These are phyloP conservation scores for Kondoa malvinella DNA, from an alignment of 768 basidiomycete genomes.

Conservation along the genomic window DNA sequence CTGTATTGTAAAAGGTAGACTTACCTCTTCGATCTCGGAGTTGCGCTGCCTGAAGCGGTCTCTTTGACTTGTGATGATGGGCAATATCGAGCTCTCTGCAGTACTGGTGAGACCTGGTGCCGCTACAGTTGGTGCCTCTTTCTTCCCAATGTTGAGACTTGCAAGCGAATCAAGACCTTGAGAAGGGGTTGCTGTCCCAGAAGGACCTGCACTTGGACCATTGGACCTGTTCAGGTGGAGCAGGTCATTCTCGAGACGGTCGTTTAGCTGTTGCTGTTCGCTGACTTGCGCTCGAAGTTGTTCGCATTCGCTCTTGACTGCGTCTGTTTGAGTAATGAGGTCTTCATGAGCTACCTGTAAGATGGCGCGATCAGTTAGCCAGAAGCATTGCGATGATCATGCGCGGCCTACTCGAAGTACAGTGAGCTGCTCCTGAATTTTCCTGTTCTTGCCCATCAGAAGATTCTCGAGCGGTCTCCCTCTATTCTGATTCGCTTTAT, in stretches of 20 bases:
- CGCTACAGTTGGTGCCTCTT: slow-evolving; percentile 29
- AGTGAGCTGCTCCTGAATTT: slow-evolving; percentile 78
- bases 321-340: slow-evolving; percentile 51
- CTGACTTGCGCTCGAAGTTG: slow-evolving; percentile 49
- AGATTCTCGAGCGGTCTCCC: slow-evolving; percentile 77
- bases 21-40: slow-evolving; percentile 84
- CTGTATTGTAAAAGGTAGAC: slow-evolving; percentile 10
- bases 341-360: slow-evolving; percentile 58
- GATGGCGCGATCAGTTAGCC: not conserved
- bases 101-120: slow-evolving; percentile 54
- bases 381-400: not conserved
- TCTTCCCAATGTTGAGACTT: not conserved
- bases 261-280: slow-evolving; percentile 63
- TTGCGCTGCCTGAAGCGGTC: slow-evolving; percentile 96
- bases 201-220: not conserved
- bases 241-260: slow-evolving; percentile 80
- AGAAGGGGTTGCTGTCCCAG: not conserved
- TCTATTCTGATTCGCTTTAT: slow-evolving; percentile 55
- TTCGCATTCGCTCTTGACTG: slow-evolving; percentile 44
- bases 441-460: slow-evolving; percentile 82
- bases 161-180: not conserved
- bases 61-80: slow-evolving; percentile 90
- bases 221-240: slow-evolving; percentile 54
- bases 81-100: slow-evolving; percentile 86
- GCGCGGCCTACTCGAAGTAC: slow-evolving; percentile 54